Evolutionary conservation across 495 filamentous ascomycete species (phyloP).

Genomic region (Daldinia childiae): DNA sequence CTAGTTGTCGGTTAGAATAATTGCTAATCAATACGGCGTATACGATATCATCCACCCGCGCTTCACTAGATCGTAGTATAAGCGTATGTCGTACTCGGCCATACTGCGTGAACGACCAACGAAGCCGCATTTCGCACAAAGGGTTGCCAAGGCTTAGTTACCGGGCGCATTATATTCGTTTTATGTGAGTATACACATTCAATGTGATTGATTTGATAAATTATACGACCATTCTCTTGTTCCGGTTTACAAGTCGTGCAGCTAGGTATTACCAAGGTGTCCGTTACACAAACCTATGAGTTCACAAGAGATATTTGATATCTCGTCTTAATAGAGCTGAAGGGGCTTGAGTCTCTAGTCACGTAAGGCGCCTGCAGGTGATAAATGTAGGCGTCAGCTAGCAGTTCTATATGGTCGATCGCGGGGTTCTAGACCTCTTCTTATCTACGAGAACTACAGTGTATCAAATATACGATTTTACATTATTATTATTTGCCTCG

Average conservation of each 20-base stretch:
- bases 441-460: slow-evolving; percentile 19
- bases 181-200: not conserved
- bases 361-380: slow-evolving; percentile 23
- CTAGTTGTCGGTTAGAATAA: not conserved
- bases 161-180: not conserved
- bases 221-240: slow-evolving; percentile 7
- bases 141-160: not conserved
- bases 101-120: not conserved
- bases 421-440: slow-evolving; percentile 31
- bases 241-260: too few relatives aligned
- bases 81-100: not conserved
- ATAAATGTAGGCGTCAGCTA: slow-evolving; percentile 8
- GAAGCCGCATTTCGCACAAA: not conserved
- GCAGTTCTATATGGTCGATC: slow-evolving; percentile 17
- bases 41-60: not conserved
- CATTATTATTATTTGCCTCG: slow-evolving; percentile 1
- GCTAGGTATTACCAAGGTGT: too few relatives aligned
- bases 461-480: not conserved
- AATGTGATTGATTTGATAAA: slow-evolving; percentile 7
- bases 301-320: not conserved
- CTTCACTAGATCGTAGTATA: not conserved
- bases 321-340: slow-evolving; percentile 2
- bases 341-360: not conserved
- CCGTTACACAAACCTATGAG: not conserved
- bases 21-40: not conserved